Evolutionary conservation across 352 stramenopile species (phyloP), one percentile per base, ranked within the genome.

Genomic region (Globisporangium uncinulatum): DNA sequence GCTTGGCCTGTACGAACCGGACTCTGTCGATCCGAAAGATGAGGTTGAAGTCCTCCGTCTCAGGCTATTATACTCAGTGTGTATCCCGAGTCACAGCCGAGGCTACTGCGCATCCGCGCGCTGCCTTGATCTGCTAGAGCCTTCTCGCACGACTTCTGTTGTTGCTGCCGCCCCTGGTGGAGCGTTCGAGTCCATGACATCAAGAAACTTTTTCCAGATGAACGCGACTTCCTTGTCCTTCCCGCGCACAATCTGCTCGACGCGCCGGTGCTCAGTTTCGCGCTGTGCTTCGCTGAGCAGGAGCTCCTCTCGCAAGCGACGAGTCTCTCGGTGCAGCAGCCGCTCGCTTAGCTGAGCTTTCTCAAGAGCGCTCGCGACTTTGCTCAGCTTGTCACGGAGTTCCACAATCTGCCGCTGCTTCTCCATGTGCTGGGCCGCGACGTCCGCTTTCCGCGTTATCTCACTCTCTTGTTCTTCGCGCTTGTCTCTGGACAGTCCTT

Each of bases 191-290:
- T 61, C 54, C 60, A 83, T 66, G 6, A 67, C 46, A 2, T 85
- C 67, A 19, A 82, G 66, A 51, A 86, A 87, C 65, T 84, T 85
- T 47, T 83, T 70, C 79, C 79, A 89, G 57, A 89, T 73, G 56
- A 84, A 85, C n/a, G 67, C 66, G 45, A 87, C 69, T 21, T 89
- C 74, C 46, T 81, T 85, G 34, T 85, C 73, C 53, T 85, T 83
- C 24, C 73, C 75, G 51, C 73, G 63, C 11, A 80, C 41, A 6
- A 81, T 57, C 48, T 89, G 70, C 21, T 79, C 67, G 20, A 77
- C 61, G 7, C 79, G 75, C 9, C 74, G 66, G 17, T 72, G 65
- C 24, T 87, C 74, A 0, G 73, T 83, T 49, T 79, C 66, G 11
- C 79, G 71, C 36, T 80, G 75, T 4, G 69, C 74, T 59, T 89